Evolutionary conservation across 345 rosid genomes (phyloP).

Genomic region (Hevea brasiliensis): DNA sequence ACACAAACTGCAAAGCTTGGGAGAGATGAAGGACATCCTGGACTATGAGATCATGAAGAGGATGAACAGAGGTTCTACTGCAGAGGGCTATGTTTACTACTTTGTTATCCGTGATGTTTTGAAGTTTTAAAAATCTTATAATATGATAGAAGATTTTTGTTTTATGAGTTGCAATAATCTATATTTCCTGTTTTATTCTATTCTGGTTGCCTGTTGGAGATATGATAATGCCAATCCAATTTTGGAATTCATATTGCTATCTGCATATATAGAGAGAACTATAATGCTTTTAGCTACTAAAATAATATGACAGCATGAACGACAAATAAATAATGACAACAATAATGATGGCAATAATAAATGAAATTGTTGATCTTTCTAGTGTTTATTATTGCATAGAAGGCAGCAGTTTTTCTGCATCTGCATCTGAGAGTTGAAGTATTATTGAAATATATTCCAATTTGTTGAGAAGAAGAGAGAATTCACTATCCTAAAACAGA

Average conservation of each 20-base stretch:
- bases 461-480: not conserved
- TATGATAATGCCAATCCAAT: not conserved
- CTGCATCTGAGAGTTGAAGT: not conserved
- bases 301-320: too few species aligned
- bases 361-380: not conserved
- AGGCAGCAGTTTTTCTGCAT: not conserved
- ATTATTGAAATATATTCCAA: not conserved
- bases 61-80: too few species aligned
- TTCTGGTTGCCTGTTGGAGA: not conserved
- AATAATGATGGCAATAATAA: not conserved
- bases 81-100: too few species aligned
- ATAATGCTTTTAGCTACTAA: not conserved
- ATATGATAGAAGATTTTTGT: too few species aligned
- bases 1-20: too few species aligned
- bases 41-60: too few species aligned
- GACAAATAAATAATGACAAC: not conserved
- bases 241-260: not conserved
- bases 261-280: not conserved
- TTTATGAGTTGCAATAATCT: too few species aligned
- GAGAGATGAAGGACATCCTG: too few species aligned
- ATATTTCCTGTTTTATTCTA: too few species aligned
- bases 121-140: too few species aligned
- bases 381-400: not conserved
- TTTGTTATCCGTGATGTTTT: too few species aligned
- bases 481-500: not conserved